A percentile compares a stretch with the other conserved stretches of the same genome.
phyloP scores from a whole-genome alignment of 192 early-diverging fungal species.

The Anaeromyces robustus region DNA sequence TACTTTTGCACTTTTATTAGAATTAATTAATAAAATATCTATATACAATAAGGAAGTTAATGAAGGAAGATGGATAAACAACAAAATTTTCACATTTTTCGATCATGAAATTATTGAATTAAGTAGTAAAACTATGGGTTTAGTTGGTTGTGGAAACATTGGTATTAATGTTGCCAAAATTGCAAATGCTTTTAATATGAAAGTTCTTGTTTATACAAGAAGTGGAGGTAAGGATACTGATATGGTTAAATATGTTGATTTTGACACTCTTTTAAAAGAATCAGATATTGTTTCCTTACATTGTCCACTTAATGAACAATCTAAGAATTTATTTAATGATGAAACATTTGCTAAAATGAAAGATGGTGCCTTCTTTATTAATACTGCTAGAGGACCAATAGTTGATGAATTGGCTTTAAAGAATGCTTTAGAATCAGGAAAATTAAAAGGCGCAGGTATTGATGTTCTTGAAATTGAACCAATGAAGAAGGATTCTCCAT shows the following conservation, averaged over 20 bases:
- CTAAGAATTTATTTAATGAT: conserved; percentile 12
- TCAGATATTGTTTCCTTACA: not conserved
- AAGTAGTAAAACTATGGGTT: not conserved
- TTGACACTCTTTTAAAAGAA: conserved; percentile 1
- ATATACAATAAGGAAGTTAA: not conserved
- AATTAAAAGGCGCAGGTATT: conserved; percentile 21
- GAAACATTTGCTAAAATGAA: conserved; percentile 15
- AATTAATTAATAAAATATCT: not conserved
- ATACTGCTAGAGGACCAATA: conserved; percentile 20
- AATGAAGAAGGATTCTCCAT: not conserved
- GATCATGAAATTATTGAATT: not conserved
- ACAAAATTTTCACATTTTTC: not conserved
- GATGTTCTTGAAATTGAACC: conserved; percentile 34
- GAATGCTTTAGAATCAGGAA: conserved; percentile 14
- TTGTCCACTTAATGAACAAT: not conserved
- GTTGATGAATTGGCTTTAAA: conserved; percentile 21
- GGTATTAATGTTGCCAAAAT: not conserved
- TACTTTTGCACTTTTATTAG: not conserved
- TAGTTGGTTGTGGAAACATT: not conserved
- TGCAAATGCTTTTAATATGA: conserved; percentile 5
- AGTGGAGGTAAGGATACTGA: not conserved
- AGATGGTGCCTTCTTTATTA: conserved; percentile 16
- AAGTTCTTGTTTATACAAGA: not conserved
- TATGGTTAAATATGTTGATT: not conserved
- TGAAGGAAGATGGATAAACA: not conserved